Evolutionary conservation across 441 rosid species (phyloP).

Genomic region (Viola pubescens): DNA sequence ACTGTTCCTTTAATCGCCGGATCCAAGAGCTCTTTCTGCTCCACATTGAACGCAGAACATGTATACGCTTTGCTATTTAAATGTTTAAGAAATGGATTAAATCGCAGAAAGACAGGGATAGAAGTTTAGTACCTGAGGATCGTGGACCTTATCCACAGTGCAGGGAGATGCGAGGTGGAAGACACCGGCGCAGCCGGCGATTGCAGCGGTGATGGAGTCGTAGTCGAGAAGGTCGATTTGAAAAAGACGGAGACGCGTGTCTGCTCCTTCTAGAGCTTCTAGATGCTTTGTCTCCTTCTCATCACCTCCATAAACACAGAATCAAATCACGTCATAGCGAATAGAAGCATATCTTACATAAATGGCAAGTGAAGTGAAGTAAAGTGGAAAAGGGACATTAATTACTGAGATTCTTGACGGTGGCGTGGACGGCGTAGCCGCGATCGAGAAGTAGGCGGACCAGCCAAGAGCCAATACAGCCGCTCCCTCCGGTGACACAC

Average conservation of each 20-base stretch:
- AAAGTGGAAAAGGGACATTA: not conserved
- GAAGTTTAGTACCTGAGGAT: slow-evolving; percentile 49
- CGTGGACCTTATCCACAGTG: slow-evolving; percentile 57
- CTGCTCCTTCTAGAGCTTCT: slow-evolving; percentile 61
- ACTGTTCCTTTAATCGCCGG: slow-evolving; percentile 81
- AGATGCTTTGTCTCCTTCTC: slow-evolving; percentile 78
- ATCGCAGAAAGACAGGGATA: not conserved
- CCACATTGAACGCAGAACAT: no score
- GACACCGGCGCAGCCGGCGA: slow-evolving; percentile 61
- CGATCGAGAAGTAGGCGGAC: slow-evolving; percentile 67
- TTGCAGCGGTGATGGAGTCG: slow-evolving; percentile 51
- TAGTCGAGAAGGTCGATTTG: slow-evolving; percentile 77
- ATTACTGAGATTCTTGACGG: slow-evolving; percentile 65
- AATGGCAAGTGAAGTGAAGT: not conserved
- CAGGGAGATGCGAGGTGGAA: slow-evolving; percentile 93
- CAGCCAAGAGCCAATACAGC: slow-evolving; percentile 80
- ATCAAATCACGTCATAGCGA: not conserved
- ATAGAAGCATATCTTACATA: no score
- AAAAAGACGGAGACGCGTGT: slow-evolving; percentile 64
- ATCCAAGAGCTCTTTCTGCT: slow-evolving; percentile 64
- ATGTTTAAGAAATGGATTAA: not conserved
- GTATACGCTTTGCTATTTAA: not conserved
- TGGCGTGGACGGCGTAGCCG: slow-evolving; percentile 72
- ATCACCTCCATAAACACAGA: slow-evolving; percentile 33
- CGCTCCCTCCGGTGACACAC: slow-evolving; percentile 87